These are phyloP conservation scores for Paracamarosporium sp. DNA, from an alignment of 2,329 filamentous ascomycete genomes.

Conservation along the genomic window DNA sequence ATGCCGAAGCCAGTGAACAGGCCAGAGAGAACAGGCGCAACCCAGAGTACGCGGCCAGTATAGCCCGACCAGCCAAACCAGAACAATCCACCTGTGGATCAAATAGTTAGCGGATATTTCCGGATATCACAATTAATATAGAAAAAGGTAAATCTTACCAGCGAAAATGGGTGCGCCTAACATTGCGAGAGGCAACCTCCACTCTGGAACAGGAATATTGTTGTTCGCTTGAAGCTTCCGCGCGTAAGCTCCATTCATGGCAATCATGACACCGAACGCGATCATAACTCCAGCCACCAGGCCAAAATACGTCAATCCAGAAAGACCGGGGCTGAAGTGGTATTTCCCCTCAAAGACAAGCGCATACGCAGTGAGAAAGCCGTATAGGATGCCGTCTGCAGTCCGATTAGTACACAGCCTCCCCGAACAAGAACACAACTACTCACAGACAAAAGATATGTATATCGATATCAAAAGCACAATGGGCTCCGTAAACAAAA, in stretches of 20 bases:
- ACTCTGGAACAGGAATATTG: conserved; percentile 63
- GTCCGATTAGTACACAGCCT: conserved; percentile 1
- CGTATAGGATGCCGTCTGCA: conserved; percentile 78
- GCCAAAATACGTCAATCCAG: conserved; percentile 83
- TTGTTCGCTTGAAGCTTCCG: conserved; percentile 51
- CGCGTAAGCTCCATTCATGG: conserved; percentile 71
- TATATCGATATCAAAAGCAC: conserved; percentile 56
- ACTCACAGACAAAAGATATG: conserved; percentile 49
- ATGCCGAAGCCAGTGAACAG: conserved; percentile 64
- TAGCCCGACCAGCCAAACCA: conserved; percentile 54
- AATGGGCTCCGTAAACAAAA: conserved; percentile 58
- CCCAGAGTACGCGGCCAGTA: conserved; percentile 51
- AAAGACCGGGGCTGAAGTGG: conserved; percentile 70
- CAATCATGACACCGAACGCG: conserved; percentile 69
- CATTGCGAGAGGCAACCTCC: conserved; percentile 63
- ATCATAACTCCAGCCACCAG: conserved; percentile 78
- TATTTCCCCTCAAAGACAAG: conserved; percentile 79
- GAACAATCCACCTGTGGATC: conserved; percentile 35
- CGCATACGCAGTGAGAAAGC: conserved; percentile 85
- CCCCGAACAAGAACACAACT: neutral
- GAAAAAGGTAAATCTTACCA: conserved; percentile 9
- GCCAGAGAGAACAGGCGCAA: conserved; percentile 52
- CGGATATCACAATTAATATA: neutral
- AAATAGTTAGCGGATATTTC: neutral
- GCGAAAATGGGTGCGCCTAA: conserved; percentile 57